A percentile compares a stretch with the other conserved stretches of the same genome.
Evolutionary conservation across 2,329 filamentous ascomycete species (phyloP).

Genomic region (Scorias spongiosa): DNA sequence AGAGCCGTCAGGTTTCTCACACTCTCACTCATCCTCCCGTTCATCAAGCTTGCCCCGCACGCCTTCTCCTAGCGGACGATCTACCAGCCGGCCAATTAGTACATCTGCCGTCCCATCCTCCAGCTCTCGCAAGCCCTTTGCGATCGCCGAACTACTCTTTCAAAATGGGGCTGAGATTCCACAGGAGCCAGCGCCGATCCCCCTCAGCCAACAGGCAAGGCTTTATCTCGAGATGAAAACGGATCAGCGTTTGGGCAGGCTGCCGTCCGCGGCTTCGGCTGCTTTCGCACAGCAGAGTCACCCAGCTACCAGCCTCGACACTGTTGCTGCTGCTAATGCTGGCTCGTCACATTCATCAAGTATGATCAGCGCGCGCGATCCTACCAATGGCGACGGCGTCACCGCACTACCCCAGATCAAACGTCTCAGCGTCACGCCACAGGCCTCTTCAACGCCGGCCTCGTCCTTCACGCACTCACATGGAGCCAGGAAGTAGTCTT

Average conservation of each 20-base stretch:
- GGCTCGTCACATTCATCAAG: neutral
- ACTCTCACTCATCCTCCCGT: constrained; percentile 23
- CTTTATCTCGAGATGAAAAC: constrained; percentile 69
- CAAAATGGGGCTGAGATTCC: constrained; percentile 93
- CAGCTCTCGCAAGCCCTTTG: constrained; percentile 46
- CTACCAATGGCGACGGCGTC: neutral
- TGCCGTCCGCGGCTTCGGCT: constrained; percentile 7
- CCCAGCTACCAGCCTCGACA: neutral
- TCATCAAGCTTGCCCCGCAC: constrained; percentile 15
- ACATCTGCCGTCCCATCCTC: constrained; percentile 24
- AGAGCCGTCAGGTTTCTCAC: constrained; percentile 36
- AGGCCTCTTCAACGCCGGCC: neutral
- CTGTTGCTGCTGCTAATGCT: neutral
- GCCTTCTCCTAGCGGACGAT: constrained; percentile 12
- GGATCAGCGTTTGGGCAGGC: constrained; percentile 28
- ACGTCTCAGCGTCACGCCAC: neutral
- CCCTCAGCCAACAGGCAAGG: constrained; percentile 64
- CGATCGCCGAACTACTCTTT: constrained; percentile 75
- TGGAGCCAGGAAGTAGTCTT: neutral
- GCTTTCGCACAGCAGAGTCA: neutral
- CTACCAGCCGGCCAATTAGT: constrained; percentile 2
- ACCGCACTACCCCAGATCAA: neutral
- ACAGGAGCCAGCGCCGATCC: constrained; percentile 58
- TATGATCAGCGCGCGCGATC: neutral
- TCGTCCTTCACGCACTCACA: no score